These are phyloP conservation scores for Coemansia sp. DNA, from an alignment of 192 early-diverging fungal species.

Conservation along the genomic window DNA sequence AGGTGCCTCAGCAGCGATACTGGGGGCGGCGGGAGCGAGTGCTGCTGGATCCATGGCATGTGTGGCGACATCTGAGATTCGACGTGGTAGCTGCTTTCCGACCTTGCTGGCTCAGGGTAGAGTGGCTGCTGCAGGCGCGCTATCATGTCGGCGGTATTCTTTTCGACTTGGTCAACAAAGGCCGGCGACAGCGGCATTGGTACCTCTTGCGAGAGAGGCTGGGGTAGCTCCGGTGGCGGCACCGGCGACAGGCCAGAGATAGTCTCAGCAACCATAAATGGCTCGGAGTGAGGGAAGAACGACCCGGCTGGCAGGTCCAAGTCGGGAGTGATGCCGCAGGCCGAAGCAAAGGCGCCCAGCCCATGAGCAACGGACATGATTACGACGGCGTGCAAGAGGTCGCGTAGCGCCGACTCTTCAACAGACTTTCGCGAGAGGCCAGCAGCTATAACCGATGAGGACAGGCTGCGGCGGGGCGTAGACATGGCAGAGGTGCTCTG, in stretches of 20 bases:
- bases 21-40: slow-evolving; percentile 11
- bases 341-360: slow-evolving; percentile 30
- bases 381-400: slow-evolving; percentile 35
- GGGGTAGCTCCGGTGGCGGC: neutral
- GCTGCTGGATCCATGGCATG: neutral
- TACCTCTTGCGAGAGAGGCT: neutral
- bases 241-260: slow-evolving; percentile 20
- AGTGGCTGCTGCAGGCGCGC: slow-evolving; percentile 15
- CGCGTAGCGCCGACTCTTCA: slow-evolving; percentile 38
- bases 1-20: slow-evolving; percentile 14
- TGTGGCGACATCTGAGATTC: neutral
- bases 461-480: slow-evolving; percentile 19
- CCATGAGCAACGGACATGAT: slow-evolving; percentile 42
- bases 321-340: slow-evolving; percentile 41
- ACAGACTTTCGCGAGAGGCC: slow-evolving; percentile 25
- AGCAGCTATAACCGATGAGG: slow-evolving; percentile 22
- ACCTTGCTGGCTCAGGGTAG: slow-evolving; percentile 1
- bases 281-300: slow-evolving; percentile 20
- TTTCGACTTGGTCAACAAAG: slow-evolving; percentile 27
- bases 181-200: slow-evolving; percentile 12
- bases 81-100: slow-evolving; percentile 1
- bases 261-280: slow-evolving; percentile 13
- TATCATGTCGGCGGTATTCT: slow-evolving; percentile 27
- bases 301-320: slow-evolving; percentile 36
- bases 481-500: neutral